Base-by-base conservation (phyloP, 2,329 filamentous ascomycete species). In the Pestalotiopsis sp. region DNA sequence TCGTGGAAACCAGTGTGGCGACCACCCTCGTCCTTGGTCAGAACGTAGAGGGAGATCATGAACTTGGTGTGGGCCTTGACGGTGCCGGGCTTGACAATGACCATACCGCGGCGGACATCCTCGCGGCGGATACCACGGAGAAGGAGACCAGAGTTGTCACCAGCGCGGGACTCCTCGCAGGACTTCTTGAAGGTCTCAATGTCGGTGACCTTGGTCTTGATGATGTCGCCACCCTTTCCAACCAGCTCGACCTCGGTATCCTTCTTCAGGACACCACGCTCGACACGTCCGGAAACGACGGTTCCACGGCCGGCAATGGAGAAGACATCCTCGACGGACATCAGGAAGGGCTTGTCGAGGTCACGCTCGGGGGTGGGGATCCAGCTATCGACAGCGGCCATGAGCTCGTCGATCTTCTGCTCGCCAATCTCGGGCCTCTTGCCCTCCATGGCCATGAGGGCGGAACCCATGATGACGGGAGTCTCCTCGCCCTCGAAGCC, bases 101-200 rank as follows among this genome's bases (percentile, higher is more conserved):
- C 93, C 96, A 99, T 98, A 80, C 96, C 96, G 81, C 96, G 94
- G 77, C 86, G 88, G 78, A 99, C 88, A 77, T 99, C 97, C 85
- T 99, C 96, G 79, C 96, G 94, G 84, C 94, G 95, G 79, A 99
- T 84, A 87, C 96, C 95, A 85, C 96, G 94, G 82, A 99, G 92
- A 67, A 99, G 90, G 49, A 99, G 92, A 79, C 96, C 96, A 31
- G 96, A 98, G 91, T 98, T 99, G 85, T 99, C 96, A 82, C 96
- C 96, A 71, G 96, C 96, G 77, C 93, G 90, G 69, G 95, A 97
- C 85, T 97, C 94, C 69, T 98, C 95, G 83, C 96, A 98, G 64
- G 94, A 97, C 90, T 99, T 99, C 90, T 98, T 98, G 89, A 99
- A 99, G 74, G 95, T 99, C 88, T 99, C 96, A 75, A 99, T 98